Conservation (phyloP, 257 asterid genomes). For the Solanum peruvianum region DNA sequence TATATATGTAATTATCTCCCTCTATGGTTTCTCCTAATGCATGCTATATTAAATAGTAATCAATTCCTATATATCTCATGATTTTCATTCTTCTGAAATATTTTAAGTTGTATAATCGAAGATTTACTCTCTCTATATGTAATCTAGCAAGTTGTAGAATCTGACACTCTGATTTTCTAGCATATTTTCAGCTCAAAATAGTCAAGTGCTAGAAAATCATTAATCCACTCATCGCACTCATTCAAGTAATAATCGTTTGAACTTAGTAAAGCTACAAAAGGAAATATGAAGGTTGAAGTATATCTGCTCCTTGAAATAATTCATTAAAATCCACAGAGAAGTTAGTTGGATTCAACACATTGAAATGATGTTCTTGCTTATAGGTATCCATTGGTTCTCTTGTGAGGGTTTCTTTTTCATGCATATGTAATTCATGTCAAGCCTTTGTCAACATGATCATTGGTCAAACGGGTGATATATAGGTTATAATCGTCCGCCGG, state of each 20-base stretch:
- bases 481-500: accelerated
- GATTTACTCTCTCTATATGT: neutral
- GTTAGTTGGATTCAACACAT: neutral
- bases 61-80: neutral
- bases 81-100: neutral
- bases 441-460: neutral
- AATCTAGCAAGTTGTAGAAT: too few relatives aligned
- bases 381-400: neutral
- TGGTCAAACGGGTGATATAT: neutral
- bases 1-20: too few relatives aligned
- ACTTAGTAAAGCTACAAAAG: neutral
- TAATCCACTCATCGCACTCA: neutral
- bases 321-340: neutral
- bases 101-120: neutral
- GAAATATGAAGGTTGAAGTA: neutral
- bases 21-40: too few relatives aligned
- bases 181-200: neutral
- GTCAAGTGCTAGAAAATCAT: neutral
- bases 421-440: neutral
- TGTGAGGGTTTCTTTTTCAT: too few relatives aligned
- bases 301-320: neutral
- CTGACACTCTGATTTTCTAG: too few relatives aligned
- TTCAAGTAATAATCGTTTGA: neutral
- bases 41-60: neutral
- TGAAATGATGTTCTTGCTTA: neutral